phyloP scores from a whole-genome alignment of 73 alveolate species.

The Paramecium bursaria region DNA sequence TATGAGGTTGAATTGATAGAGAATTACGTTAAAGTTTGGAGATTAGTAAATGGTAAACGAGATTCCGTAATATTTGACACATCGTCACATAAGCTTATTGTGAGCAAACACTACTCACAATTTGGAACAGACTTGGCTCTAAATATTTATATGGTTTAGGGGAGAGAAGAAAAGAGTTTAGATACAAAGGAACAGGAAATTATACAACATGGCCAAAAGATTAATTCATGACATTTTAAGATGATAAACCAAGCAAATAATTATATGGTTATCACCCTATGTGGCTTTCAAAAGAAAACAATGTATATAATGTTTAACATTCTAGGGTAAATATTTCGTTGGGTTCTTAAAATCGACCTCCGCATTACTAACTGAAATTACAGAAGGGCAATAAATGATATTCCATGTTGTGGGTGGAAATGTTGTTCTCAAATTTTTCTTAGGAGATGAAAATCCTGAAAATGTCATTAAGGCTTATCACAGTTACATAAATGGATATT shows the following conservation, averaged over 20 bases:
- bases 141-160: slow-evolving; percentile 53
- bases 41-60: neutral
- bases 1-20: neutral
- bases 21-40: neutral
- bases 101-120: neutral
- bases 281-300: slow-evolving; percentile 56
- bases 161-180: slow-evolving; percentile 59
- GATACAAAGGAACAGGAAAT: slow-evolving; percentile 56
- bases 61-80: neutral
- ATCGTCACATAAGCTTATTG: neutral
- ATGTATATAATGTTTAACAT: neutral
- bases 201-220: slow-evolving; percentile 70
- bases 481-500: slow-evolving; percentile 71
- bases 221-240: slow-evolving; percentile 34
- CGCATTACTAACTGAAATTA: slow-evolving; percentile 46
- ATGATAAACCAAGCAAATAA: slow-evolving; percentile 56
- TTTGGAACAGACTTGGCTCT: neutral
- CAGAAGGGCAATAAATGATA: slow-evolving; percentile 46
- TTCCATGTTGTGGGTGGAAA: slow-evolving; percentile 70
- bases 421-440: slow-evolving; percentile 51
- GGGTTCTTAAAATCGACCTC: slow-evolving; percentile 54
- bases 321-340: slow-evolving; percentile 15
- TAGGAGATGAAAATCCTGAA: slow-evolving; percentile 65
- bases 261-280: slow-evolving; percentile 68
- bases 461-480: slow-evolving; percentile 56